These are phyloP conservation scores for Cladosporium phlei DNA, from an alignment of 2,329 filamentous ascomycete genomes.

Conservation along the genomic window DNA sequence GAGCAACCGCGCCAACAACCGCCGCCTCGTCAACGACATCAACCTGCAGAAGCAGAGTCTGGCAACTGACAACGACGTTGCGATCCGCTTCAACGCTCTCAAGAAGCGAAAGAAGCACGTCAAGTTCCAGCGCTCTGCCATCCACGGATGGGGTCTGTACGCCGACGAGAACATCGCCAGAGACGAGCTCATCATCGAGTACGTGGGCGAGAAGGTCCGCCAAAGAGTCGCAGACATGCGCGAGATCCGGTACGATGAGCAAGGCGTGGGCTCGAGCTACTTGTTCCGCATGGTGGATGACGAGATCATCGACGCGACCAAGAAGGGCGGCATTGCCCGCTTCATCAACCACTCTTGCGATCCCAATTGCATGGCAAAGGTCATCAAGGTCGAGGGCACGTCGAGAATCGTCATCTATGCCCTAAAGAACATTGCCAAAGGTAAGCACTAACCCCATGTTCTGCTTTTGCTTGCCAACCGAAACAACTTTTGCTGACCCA, in stretches of 20 bases:
- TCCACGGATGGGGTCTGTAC: slow-evolving; percentile 98
- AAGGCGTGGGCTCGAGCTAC: slow-evolving; percentile 94
- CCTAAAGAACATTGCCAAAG: slow-evolving; percentile 86
- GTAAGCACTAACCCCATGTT: slow-evolving; percentile 53
- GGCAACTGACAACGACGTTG: slow-evolving; percentile 66
- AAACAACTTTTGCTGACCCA: not conserved
- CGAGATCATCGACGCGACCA: slow-evolving; percentile 95
- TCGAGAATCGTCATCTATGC: slow-evolving; percentile 99
- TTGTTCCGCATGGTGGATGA: slow-evolving; percentile 97
- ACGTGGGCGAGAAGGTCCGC: slow-evolving; percentile 93
- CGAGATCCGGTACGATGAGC: slow-evolving; percentile 87
- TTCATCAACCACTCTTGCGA: slow-evolving; percentile 99
- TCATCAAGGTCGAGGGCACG: slow-evolving; percentile 96
- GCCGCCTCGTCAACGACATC: slow-evolving; percentile 87
- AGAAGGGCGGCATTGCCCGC: slow-evolving; percentile 93
- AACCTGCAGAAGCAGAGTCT: slow-evolving; percentile 83
- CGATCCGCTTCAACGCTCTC: slow-evolving; percentile 95
- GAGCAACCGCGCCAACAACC: slow-evolving; percentile 91
- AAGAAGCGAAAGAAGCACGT: slow-evolving; percentile 99
- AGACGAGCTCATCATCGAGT: slow-evolving; percentile 99
- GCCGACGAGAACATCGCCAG: slow-evolving; percentile 95
- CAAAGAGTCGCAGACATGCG: slow-evolving; percentile 97
- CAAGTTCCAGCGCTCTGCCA: slow-evolving; percentile 93
- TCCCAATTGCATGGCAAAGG: slow-evolving; percentile 98
- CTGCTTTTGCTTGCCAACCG: too few relatives aligned